phyloP scores from a whole-genome alignment of 106 monocot genomes.

The Allium cepa region DNA sequence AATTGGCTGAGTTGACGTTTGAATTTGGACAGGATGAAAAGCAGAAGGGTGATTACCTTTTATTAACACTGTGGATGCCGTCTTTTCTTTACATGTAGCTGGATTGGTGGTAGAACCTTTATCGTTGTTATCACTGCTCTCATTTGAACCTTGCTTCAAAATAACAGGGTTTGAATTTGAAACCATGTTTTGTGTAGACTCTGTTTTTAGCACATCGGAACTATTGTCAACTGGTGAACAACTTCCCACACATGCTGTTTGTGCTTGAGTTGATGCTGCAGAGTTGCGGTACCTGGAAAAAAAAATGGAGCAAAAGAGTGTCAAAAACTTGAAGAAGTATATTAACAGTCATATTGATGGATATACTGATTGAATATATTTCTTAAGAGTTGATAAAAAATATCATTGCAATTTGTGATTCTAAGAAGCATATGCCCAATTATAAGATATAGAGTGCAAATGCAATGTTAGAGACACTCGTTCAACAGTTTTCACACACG shows the following conservation, averaged over 20 bases:
- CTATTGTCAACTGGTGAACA: constrained; percentile 42
- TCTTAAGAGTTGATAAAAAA: too few species aligned
- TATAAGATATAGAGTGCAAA: too few species aligned
- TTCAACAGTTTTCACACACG: neutral
- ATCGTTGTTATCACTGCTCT: constrained; percentile 60
- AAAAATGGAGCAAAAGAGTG: neutral
- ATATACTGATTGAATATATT: too few species aligned
- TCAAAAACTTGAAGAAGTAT: neutral
- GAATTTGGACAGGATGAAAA: constrained; percentile 42
- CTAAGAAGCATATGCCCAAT: too few species aligned
- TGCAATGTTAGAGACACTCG: too few species aligned
- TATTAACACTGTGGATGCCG: constrained; percentile 16
- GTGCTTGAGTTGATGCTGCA: constrained; percentile 47
- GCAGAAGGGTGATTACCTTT: constrained; percentile 35
- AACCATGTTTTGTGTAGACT: constrained; percentile 24
- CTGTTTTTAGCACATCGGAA: constrained; percentile 49
- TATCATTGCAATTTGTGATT: too few species aligned
- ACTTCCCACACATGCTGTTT: constrained; percentile 35
- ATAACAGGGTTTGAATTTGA: constrained; percentile 31
- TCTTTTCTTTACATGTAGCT: constrained; percentile 26
- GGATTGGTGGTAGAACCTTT: constrained; percentile 58
- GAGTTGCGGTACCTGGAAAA: constrained; percentile 61
- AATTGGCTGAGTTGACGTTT: constrained; percentile 12
- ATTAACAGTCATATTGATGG: too few species aligned
- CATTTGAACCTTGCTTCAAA: constrained; percentile 57